These are phyloP conservation scores for Colletotrichum viniferum DNA, from an alignment of 2,329 filamentous ascomycete genomes.

Conservation along the genomic window DNA sequence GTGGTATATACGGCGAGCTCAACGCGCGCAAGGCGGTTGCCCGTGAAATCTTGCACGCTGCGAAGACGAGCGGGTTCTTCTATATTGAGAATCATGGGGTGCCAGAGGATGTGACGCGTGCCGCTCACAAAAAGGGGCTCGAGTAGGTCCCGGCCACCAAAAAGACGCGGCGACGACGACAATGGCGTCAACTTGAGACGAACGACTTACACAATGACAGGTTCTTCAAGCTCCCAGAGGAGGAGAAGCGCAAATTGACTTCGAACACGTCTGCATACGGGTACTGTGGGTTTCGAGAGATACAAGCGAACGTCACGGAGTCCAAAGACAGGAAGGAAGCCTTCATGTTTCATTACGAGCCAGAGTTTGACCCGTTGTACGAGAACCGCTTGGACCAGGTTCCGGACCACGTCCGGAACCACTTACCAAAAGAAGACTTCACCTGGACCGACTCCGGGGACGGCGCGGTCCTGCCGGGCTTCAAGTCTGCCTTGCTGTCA, in stretches of 20 bases:
- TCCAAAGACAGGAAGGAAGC: constrained; percentile 31
- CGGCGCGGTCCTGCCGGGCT: constrained; percentile 37
- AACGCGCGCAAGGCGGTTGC: constrained; percentile 41
- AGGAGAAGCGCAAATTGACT: constrained; percentile 30
- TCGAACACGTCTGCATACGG: constrained; percentile 25
- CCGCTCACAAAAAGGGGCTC: constrained; percentile 23
- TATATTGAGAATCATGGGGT: constrained; percentile 51
- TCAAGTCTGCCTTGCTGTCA: constrained; percentile 45
- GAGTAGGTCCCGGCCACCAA: constrained; percentile 20
- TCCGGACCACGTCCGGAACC: constrained; percentile 10
- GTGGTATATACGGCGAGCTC: constrained; percentile 36
- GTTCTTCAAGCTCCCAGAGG: constrained; percentile 32
- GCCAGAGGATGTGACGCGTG: constrained; percentile 30
- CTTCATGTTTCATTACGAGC: constrained; percentile 41
- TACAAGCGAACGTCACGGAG: constrained; percentile 26
- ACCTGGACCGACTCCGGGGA: constrained; percentile 23
- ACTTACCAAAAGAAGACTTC: constrained; percentile 20
- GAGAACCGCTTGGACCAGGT: neutral
- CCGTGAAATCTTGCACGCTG: constrained; percentile 38
- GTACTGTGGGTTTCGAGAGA: constrained; percentile 12
- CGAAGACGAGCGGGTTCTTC: constrained; percentile 50
- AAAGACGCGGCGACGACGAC: neutral
- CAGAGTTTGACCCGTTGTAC: constrained; percentile 40
- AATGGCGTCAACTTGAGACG: neutral
- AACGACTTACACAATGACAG: constrained; percentile 18